Evolutionary conservation across 2,329 filamentous ascomycete species (phyloP).

Genomic region (Neurospora sp.): DNA sequence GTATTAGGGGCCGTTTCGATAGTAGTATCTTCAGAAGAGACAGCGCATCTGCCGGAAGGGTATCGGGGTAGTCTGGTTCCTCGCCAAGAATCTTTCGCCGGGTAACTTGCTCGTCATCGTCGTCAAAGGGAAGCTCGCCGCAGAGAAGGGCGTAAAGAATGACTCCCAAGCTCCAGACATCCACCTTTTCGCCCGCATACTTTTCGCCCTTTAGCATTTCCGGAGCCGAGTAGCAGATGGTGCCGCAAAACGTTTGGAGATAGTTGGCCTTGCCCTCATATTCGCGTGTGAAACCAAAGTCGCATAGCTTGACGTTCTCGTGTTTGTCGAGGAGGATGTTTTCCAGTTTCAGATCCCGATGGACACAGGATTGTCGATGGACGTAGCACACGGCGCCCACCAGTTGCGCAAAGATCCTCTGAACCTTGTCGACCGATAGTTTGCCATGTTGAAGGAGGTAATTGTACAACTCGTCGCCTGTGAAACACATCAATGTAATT

Average conservation of each 20-base stretch:
- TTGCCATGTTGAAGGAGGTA: constrained; percentile 83
- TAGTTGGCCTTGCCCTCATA: constrained; percentile 94
- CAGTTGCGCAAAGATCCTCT: constrained; percentile 91
- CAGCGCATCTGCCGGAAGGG: constrained; percentile 67
- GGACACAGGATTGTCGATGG: constrained; percentile 88
- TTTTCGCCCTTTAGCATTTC: constrained; percentile 99
- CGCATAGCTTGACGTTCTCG: constrained; percentile 93
- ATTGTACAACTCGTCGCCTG: constrained; percentile 94
- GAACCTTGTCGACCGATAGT: constrained; percentile 74
- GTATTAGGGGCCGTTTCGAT: constrained; percentile 77
- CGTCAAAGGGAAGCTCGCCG: constrained; percentile 87
- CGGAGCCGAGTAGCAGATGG: constrained; percentile 92
- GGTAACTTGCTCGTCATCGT: constrained; percentile 84
- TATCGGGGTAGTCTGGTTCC: constrained; percentile 76
- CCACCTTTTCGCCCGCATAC: constrained; percentile 95
- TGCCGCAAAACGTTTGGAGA: constrained; percentile 94
- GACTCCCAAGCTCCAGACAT: constrained; percentile 86
- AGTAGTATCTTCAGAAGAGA: constrained; percentile 70
- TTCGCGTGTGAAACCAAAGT: constrained; percentile 96
- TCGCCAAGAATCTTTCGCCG: constrained; percentile 75
- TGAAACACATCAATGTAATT: constrained; percentile 18
- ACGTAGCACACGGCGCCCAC: constrained; percentile 94
- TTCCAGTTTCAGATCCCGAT: constrained; percentile 92
- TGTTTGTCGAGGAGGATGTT: constrained; percentile 94
- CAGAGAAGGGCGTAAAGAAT: constrained; percentile 76